phyloP scores from a whole-genome alignment of 495 filamentous ascomycete species.

The Acidiella bohemica region DNA sequence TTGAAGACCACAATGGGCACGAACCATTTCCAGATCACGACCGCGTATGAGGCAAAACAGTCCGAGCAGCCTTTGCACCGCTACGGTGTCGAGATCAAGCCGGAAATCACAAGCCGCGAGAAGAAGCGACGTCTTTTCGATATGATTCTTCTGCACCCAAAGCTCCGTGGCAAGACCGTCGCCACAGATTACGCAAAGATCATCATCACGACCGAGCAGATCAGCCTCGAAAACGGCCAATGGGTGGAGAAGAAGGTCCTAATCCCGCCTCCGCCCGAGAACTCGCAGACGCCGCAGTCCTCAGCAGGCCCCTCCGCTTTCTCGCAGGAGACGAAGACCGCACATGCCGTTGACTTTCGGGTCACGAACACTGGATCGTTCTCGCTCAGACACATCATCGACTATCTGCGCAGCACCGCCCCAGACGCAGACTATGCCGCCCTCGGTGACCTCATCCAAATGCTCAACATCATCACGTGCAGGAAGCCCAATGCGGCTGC shows the following conservation, averaged over 20 bases:
- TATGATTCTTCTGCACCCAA: slow-evolving; percentile 14
- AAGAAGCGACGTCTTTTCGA: slow-evolving; percentile 22
- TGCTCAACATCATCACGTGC: slow-evolving; percentile 40
- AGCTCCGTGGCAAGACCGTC: slow-evolving; percentile 7
- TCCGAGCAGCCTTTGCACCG: slow-evolving; percentile 4
- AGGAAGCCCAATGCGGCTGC: slow-evolving; percentile 28
- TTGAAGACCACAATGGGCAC: slow-evolving; percentile 28
- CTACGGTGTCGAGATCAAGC: slow-evolving; percentile 14
- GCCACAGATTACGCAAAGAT: slow-evolving; percentile 25
- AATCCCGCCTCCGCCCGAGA: slow-evolving; percentile 12
- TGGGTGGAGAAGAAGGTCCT: slow-evolving; percentile 11
- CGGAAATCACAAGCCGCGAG: slow-evolving; percentile 15
- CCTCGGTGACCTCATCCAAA: slow-evolving; percentile 29
- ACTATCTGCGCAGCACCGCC: slow-evolving; percentile 25
- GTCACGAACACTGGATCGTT: slow-evolving; percentile 18
- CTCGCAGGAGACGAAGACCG: slow-evolving; percentile 1
- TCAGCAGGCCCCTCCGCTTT: slow-evolving; percentile 1
- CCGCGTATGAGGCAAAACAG: slow-evolving; percentile 1
- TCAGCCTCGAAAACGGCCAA: slow-evolving; percentile 12
- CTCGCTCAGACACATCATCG: slow-evolving; percentile 19
- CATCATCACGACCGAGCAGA: slow-evolving; percentile 21
- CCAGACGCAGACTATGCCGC: slow-evolving; percentile 13
- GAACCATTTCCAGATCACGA: slow-evolving; percentile 34
- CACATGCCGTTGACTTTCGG: slow-evolving; percentile 11
- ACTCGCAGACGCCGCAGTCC: slow-evolving; percentile 1